Base-by-base conservation (phyloP, 2,329 filamentous ascomycete species). In the Pseudogymnoascus sp. region DNA sequence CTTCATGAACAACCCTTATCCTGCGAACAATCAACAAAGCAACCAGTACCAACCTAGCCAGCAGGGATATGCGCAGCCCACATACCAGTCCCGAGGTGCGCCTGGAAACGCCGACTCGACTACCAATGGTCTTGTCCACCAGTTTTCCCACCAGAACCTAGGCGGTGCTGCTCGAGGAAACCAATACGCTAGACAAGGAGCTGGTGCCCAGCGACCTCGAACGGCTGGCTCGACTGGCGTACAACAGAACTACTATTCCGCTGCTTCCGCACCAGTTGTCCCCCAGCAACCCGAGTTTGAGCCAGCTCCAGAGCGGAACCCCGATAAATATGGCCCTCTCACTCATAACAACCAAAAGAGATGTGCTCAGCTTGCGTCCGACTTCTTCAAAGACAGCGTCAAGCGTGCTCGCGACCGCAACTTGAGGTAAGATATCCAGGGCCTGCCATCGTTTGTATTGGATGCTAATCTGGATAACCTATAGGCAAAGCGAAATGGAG, bases 321-420 rank as follows among this genome's bases (percentile, higher is more conserved):
- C 92, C 2, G 91, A 96, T 72, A 90, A 90, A 72, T 88, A 86
- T 69, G 84, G 85, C 35, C 73, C 80, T 63, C 82, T 84, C 68
- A 81, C 85, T 68, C 86, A 87, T 71, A 87, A 86, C 74, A 88
- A 88, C 73, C 84, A 88, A 77, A 88, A 87, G 77, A 87, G 86
- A 72, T 88, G 86, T 74, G 83, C 83, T 13, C 83, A 87, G 72
- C 74, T 88, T 72, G 89, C 96, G 40, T 86, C 89, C 63, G 92
- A 95, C 70, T 97, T 97, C 80, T 99, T 97, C 85, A 96, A 96
- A 78, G 93, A 99, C 77, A 97, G 93, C 75, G 96, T 99, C 63
- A 93, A 96, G 81, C 87, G 95, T 70, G 95, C 95, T 61, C 86
- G 93, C 69, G 95, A 97, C 78, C 88, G 95, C 64, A 99, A 99